Evolutionary conservation across 495 filamentous ascomycete species (phyloP), one percentile per base, ranked within the genome.

Genomic region (Neurospora sp.): DNA sequence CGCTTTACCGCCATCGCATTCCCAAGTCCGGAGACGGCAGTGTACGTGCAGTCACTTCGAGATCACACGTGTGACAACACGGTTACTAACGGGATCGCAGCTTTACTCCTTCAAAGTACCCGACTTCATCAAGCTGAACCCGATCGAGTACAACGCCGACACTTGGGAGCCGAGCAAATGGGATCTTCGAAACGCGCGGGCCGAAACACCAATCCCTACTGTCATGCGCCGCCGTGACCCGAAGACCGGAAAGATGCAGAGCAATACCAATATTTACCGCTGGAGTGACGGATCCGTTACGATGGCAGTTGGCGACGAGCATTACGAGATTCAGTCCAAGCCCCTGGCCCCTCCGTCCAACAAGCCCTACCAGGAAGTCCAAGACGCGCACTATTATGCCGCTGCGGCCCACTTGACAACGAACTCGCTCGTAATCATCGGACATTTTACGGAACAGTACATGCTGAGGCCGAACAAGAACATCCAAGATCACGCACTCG

Each of bases 211-310:
- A 18, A 78, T 82, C 38, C 81, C 80, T 22, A 74, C 80, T 6
- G 78, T 82, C 61, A 80, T 84, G 35, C 83, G 80, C 74, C 81
- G 81, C 42, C 81, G 80, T 61, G 81, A 86, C 61, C 74, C 78
- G 0, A 77, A 79, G 35, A 85, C 83, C 0, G 81, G 81, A 70
- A 79, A 87, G 42, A 82, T 93, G 12, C 88, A 92, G 76, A 94
- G 92, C 42, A 96, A 96, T 79, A 87, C 93, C 7, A 88, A 91
- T 65, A 83, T 95, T 38, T 88, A 93, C 71, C 88, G 87, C 73
- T 97, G 93, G 93, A 92, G 91, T 73, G 93, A 97, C 77, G 93
- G 93, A 44, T 94, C 92, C 7, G 80, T 94, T 38, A 97, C 94
- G 18, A 84, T 98, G 10, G 89, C 87, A 0, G 78, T 89, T 61